Evolutionary conservation across 2,329 filamentous ascomycete species (phyloP).

Genomic region (Kalmusia sp.): DNA sequence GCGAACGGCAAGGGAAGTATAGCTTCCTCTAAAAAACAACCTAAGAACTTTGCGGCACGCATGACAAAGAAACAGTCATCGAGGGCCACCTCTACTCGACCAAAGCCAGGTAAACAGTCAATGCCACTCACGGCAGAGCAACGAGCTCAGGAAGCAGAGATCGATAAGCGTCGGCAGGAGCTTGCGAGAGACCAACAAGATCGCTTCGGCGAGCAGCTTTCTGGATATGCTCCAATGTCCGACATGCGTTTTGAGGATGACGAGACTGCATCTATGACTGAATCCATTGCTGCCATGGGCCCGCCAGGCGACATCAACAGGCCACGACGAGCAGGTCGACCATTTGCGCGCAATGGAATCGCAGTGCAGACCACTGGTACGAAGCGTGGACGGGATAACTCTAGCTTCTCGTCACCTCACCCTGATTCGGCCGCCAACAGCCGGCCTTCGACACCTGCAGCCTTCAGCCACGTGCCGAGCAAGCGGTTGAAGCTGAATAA

Average conservation of each 20-base stretch:
- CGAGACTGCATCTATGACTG: conserved; percentile 45
- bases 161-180: conserved; percentile 31
- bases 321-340: conserved; percentile 37
- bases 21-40: conserved; percentile 36
- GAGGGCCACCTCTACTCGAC: conserved; percentile 33
- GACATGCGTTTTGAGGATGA: conserved; percentile 47
- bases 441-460: conserved; percentile 41
- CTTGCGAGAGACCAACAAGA: conserved; percentile 33
- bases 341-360: conserved; percentile 25
- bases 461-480: conserved; percentile 29
- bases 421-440: conserved; percentile 38
- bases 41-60: conserved; percentile 34
- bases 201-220: conserved; percentile 28
- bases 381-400: conserved; percentile 41
- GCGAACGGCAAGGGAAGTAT: conserved; percentile 30
- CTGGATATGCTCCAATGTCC: conserved; percentile 32
- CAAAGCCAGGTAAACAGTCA: conserved; percentile 36
- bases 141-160: conserved; percentile 31
- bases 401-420: conserved; percentile 39
- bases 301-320: conserved; percentile 40
- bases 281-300: conserved; percentile 44
- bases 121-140: conserved; percentile 35
- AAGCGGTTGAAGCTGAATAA: conserved; percentile 46
- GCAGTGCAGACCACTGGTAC: conserved; percentile 17
- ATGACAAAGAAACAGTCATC: conserved; percentile 38